These are phyloP conservation scores for Corchorus capsularis DNA, from an alignment of 345 rosid species.

Conservation along the genomic window DNA sequence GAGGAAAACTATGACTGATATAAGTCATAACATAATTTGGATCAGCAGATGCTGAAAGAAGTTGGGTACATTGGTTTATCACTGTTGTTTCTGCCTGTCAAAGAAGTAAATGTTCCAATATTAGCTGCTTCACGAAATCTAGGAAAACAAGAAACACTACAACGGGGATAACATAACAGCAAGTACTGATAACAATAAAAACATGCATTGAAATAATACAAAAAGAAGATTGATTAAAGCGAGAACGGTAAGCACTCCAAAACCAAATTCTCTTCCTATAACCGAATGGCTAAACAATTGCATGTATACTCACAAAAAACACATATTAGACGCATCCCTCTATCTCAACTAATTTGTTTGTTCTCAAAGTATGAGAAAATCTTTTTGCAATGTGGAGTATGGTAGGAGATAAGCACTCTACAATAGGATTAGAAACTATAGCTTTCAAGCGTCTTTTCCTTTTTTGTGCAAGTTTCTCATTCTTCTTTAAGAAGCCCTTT, in stretches of 20 bases:
- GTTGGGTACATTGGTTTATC: slow-evolving; percentile 87
- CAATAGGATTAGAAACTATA: background rate
- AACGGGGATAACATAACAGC: background rate
- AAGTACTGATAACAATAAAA: background rate
- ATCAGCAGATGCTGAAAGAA: slow-evolving; percentile 84
- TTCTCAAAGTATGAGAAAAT: slow-evolving; percentile 1
- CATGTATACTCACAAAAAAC: background rate
- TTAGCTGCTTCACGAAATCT: slow-evolving; percentile 16
- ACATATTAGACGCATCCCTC: background rate
- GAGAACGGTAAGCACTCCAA: too few relatives aligned
- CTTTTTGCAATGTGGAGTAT: too few relatives aligned
- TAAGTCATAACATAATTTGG: slow-evolving; percentile 79
- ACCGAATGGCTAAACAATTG: too few relatives aligned
- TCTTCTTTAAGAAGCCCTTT: slow-evolving; percentile 15
- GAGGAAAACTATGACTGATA: slow-evolving; percentile 72
- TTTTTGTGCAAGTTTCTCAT: background rate
- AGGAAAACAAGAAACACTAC: background rate
- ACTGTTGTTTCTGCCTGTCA: slow-evolving; percentile 86
- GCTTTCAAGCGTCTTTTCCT: background rate
- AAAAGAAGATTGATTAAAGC: background rate
- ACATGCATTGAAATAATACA: background rate
- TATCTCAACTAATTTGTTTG: background rate
- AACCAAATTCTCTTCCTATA: too few relatives aligned
- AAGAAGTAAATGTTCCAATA: slow-evolving; percentile 19
- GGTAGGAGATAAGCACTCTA: background rate